Base-by-base conservation (phyloP, 2,329 filamentous ascomycete genomes). In the Triangularia verruculosa region DNA sequence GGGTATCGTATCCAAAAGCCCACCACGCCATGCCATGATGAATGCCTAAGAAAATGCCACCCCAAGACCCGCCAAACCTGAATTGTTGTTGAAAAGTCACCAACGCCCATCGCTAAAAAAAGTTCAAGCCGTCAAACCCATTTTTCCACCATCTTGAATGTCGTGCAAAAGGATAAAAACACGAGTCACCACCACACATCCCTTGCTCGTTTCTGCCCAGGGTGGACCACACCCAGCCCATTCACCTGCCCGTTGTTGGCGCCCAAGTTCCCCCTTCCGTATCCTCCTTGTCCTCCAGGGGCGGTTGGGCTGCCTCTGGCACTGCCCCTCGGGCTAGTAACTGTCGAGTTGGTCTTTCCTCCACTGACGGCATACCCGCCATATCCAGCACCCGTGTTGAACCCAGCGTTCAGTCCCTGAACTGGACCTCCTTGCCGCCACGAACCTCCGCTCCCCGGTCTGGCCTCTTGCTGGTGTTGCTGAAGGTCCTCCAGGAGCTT, bases 401-500 rank as follows among this genome's bases (percentile, higher is more conserved):
- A 47, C 39, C 39, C 39, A 47, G n/a, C 39, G 11, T 47, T 47
- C n/a, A 47, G 20, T 17, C 39, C 39, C 39, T 47, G 39, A 47
- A 47, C 39, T 8, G 39, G 39, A 47, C 39, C 39, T 9, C 39
- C 39, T 20, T 47, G 39, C 39, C 20, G 39, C 39, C 39, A 47
- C 39, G 39, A 20, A 9, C 51, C 51, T 27, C 51, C 51, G 27
- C 51, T 28, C 11, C 51, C 22, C 13, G 51, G 51, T 15, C 51
- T 54, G 22, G 43, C 13, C 8, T 39, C 13, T 13, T 39, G 34
- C 34, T 59, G 34, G 3, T 52, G 39, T 27, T 27, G 24, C 34
- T 27, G 43, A 59, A 70, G 22, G 12, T 68, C 67, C 56, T 71
- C 69, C 20, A 71, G 59, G 51, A 63, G 61, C 55, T 64, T 65